Percentiles rank a stretch among this genome's conserved stretches.
phyloP scores from a whole-genome alignment of 2,329 filamentous ascomycete species.

The Chaetothyriales sp. region DNA sequence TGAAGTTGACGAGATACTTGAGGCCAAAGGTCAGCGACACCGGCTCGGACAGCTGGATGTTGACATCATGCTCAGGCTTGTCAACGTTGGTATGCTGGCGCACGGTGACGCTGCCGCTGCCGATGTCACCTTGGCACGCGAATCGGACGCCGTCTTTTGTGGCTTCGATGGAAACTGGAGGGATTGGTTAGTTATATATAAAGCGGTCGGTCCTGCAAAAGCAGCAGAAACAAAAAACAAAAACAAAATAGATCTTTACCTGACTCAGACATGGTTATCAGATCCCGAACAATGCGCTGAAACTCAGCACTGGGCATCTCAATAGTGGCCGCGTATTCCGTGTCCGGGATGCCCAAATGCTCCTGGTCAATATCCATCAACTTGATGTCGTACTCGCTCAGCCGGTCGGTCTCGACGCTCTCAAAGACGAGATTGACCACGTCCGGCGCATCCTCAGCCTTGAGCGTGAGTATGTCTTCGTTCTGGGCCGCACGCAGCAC shows the following conservation, averaged over 20 bases:
- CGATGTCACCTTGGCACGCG: constrained; percentile 82
- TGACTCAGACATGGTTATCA: constrained; percentile 85
- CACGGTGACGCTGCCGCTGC: constrained; percentile 83
- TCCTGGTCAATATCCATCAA: constrained; percentile 99
- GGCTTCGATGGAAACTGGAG: constrained; percentile 78
- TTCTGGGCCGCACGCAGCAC: constrained; percentile 87
- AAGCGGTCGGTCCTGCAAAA: too few species aligned
- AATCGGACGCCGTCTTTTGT: constrained; percentile 97
- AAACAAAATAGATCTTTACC: constrained; percentile 41
- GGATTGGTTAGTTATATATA: too few species aligned
- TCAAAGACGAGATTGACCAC: constrained; percentile 93
- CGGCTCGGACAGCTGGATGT: constrained; percentile 81
- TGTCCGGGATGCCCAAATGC: constrained; percentile 95
- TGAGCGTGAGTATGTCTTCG: constrained; percentile 88
- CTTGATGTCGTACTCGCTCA: constrained; percentile 99
- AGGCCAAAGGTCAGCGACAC: constrained; percentile 93
- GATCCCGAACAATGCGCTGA: constrained; percentile 83
- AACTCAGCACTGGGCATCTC: constrained; percentile 81
- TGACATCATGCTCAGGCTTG: constrained; percentile 70
- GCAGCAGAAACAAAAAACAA: too few species aligned
- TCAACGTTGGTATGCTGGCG: constrained; percentile 79
- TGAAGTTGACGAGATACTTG: constrained; percentile 99
- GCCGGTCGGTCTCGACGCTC: constrained; percentile 69
- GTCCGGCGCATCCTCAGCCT: constrained; percentile 93
- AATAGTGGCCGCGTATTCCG: constrained; percentile 90